A percentile compares a stretch with the other conserved stretches of the same genome.
phyloP scores from a whole-genome alignment of 2,329 filamentous ascomycete genomes.

The Parastagonospora avenae region DNA sequence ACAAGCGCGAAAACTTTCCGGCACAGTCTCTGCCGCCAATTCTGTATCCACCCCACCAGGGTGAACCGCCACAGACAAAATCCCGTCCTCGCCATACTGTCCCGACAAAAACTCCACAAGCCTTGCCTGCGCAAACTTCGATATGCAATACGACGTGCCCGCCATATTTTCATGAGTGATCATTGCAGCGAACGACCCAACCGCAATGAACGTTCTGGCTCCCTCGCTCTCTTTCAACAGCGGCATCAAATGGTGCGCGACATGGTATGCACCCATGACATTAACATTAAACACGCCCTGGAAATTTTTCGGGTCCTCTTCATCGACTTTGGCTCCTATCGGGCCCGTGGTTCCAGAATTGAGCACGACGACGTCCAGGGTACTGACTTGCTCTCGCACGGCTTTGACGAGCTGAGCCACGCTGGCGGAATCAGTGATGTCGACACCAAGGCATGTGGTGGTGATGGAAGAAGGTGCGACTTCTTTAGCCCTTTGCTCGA shows the following conservation, averaged over 20 bases:
- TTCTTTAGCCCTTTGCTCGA: conserved; percentile 13
- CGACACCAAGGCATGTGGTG: conserved; percentile 19
- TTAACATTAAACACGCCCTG: conserved; percentile 46
- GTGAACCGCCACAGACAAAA: conserved; percentile 34
- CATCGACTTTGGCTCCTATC: conserved; percentile 40
- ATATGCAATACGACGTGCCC: conserved; percentile 42
- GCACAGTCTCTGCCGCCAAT: conserved; percentile 29
- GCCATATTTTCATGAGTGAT: conserved; percentile 48
- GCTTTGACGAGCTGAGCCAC: conserved; percentile 28
- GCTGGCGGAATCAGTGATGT: conserved; percentile 34
- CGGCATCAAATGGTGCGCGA: conserved; percentile 44
- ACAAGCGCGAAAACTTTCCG: conserved; percentile 35
- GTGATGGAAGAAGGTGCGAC: conserved; percentile 10
- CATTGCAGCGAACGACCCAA: conserved; percentile 38
- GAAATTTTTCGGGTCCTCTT: conserved; percentile 41
- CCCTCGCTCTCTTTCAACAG: conserved; percentile 24
- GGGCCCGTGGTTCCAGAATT: conserved; percentile 48
- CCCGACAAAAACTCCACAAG: conserved; percentile 32
- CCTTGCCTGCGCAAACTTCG: conserved; percentile 36
- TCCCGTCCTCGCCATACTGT: conserved; percentile 28
- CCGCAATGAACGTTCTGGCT: conserved; percentile 30
- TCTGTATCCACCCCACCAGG: conserved; percentile 39
- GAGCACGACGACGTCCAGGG: conserved; percentile 45
- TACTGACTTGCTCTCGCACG: conserved; percentile 28
- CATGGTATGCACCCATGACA: conserved; percentile 45